Base-by-base conservation (phyloP, 305 asterid species). In the Rubia tinctorum region DNA sequence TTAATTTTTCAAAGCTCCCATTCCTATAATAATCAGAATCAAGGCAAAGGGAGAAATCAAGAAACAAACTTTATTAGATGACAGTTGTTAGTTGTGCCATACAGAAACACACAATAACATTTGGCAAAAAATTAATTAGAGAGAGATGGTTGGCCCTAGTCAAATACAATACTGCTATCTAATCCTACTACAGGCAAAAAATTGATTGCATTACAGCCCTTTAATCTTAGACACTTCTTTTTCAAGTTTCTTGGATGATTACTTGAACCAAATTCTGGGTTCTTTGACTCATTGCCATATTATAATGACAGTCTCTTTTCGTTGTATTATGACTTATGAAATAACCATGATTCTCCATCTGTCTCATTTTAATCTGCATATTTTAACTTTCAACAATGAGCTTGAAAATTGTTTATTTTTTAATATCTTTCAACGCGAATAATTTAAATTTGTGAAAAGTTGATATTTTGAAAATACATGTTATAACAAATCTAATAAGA, bases 31-130 rank as follows among this genome's bases (percentile, higher is more conserved):
- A 55, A 55, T 55, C 60, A 55, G 20, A 55, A 55, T 55, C 43
- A 22, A 62, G 30, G 68, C 44, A 15, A 8, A 15, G 13, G 17
- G 22, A 64, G 47, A 18, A 61, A 61, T 14, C 9, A 39, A 64
- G 69, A 23, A 43, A 23, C 4, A 22, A 70, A 63, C 68, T 39
- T 71, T 71, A 76, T 66, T 40, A 60, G 65, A 34, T 43, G 20
- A 53, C 68, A 71, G 76, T 45, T 64, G 72, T 76, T 66, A 17
- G 75, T 55, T 62, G 51, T 18, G 70, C 66, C 69, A 60, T 59
- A 22, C 60, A 55, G 60, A 53, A 20, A 51, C 59, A 53, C 23
- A 53, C 59, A 40, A 40, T 13, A 30, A 37, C 18, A 12, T 0
- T n/a, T 17, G 10, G 59, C 39, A 61, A 51, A 22, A 45, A 17